Evolutionary conservation across 176 grass and related monocot species (phyloP).

Genomic region (Oryza brachyantha): DNA sequence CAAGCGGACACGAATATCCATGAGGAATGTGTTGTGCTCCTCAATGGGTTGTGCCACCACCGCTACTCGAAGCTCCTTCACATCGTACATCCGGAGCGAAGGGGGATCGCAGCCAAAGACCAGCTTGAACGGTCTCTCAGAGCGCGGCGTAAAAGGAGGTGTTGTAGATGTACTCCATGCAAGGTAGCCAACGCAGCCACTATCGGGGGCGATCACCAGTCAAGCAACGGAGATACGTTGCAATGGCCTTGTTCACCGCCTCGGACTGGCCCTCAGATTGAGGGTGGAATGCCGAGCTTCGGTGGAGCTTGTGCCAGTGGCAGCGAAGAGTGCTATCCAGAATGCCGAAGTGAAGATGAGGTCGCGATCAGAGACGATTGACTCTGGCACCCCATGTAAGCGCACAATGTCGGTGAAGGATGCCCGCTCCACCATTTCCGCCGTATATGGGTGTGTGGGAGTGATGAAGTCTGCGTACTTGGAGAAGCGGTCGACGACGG

Average conservation of each 20-base stretch:
- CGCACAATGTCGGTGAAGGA: not conserved
- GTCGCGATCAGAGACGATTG: not conserved
- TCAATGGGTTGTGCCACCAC: not conserved
- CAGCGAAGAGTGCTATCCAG: not conserved
- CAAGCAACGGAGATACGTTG: not conserved
- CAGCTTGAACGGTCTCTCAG: not conserved
- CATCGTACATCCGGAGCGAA: not conserved
- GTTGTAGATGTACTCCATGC: not conserved
- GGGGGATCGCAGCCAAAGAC: not conserved
- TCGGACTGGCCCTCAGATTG: not conserved
- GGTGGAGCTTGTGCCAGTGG: not conserved
- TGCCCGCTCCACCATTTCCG: not conserved
- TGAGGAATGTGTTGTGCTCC: not conserved
- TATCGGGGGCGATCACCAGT: not conserved
- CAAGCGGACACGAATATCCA: accelerated
- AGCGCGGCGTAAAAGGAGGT: not conserved
- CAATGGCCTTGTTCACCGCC: not conserved
- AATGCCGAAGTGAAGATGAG: not conserved
- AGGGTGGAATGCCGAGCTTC: not conserved
- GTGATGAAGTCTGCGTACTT: not conserved
- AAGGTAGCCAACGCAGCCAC: not conserved
- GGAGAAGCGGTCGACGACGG: not conserved
- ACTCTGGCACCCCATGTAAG: not conserved
- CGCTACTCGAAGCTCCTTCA: not conserved
- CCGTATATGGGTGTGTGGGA: not conserved